Evolutionary conservation across 2,329 filamentous ascomycete species (phyloP).

Genomic region (Neonectria magnoliae): DNA sequence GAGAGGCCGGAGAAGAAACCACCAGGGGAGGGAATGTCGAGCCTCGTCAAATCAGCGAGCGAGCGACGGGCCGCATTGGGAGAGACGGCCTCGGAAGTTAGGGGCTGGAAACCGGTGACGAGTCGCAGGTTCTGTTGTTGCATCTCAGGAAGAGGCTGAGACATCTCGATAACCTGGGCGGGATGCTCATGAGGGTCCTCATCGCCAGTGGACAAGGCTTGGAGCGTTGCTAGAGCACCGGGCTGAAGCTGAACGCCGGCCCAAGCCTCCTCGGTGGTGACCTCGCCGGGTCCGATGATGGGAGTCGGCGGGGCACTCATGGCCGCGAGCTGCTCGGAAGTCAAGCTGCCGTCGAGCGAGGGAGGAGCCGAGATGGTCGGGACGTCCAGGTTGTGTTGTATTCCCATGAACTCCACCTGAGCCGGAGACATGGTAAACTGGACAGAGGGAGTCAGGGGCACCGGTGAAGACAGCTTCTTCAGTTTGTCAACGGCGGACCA

Average conservation of each 20-base stretch:
- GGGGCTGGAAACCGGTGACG: slow-evolving; percentile 54
- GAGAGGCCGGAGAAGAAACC: slow-evolving; percentile 91
- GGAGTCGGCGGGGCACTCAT: slow-evolving; percentile 89
- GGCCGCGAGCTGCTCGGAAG: slow-evolving; percentile 85
- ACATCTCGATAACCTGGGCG: slow-evolving; percentile 56
- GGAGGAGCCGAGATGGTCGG: slow-evolving; percentile 84
- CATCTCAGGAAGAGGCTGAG: slow-evolving; percentile 54
- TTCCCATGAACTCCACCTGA: slow-evolving; percentile 75
- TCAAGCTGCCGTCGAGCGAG: slow-evolving; percentile 88
- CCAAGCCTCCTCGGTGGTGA: slow-evolving; percentile 72
- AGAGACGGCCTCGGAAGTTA: slow-evolving; percentile 38
- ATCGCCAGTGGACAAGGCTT: slow-evolving; percentile 72
- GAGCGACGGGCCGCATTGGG: slow-evolving; percentile 59
- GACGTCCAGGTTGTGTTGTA: slow-evolving; percentile 70
- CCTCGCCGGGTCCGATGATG: slow-evolving; percentile 68
- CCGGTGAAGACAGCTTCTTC: slow-evolving; percentile 65
- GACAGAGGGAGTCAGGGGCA: slow-evolving; percentile 71
- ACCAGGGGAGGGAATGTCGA: slow-evolving; percentile 91
- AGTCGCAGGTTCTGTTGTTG: slow-evolving; percentile 62
- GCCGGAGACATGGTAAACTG: slow-evolving; percentile 81
- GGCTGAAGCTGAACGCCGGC: slow-evolving; percentile 79
- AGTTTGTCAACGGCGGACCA: slow-evolving; percentile 57
- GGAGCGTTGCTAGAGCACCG: slow-evolving; percentile 81
- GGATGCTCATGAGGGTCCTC: slow-evolving; percentile 69
- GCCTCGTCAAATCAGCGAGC: slow-evolving; percentile 76